Conservation (phyloP, 495 filamentous ascomycete genomes). For the Stereocaulon alpinum region DNA sequence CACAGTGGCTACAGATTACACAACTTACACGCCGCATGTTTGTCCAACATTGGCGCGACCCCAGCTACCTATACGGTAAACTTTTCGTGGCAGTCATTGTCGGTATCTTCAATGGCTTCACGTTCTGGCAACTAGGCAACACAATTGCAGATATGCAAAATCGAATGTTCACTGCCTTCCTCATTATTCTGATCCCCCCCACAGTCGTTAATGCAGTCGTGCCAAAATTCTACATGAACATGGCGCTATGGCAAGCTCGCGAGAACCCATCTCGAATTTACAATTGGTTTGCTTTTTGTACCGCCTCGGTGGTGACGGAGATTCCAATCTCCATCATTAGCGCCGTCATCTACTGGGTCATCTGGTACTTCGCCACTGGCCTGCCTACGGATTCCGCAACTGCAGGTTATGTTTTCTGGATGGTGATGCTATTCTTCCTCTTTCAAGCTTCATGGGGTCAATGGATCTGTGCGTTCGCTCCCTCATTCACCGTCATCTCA, state of each 20-base stretch:
- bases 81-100: slow-evolving; percentile 59
- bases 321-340: slow-evolving; percentile 60
- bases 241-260: slow-evolving; percentile 62
- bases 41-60: slow-evolving; percentile 58
- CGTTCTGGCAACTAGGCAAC: slow-evolving; percentile 66
- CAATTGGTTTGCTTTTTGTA: slow-evolving; percentile 72
- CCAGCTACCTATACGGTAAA: slow-evolving; percentile 66
- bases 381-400: slow-evolving; percentile 51
- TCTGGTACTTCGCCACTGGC: slow-evolving; percentile 75
- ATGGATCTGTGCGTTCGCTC: slow-evolving; percentile 75
- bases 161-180: slow-evolving; percentile 62
- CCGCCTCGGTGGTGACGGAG: slow-evolving; percentile 65
- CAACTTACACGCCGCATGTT: slow-evolving; percentile 57
- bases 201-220: slow-evolving; percentile 67
- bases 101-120: slow-evolving; percentile 73
- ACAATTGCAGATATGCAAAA: slow-evolving; percentile 64
- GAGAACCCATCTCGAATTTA: slow-evolving; percentile 73
- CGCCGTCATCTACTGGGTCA: slow-evolving; percentile 56
- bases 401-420: slow-evolving; percentile 75
- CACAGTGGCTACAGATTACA: slow-evolving; percentile 46
- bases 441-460: slow-evolving; percentile 73
- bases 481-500: slow-evolving; percentile 68
- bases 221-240: slow-evolving; percentile 73
- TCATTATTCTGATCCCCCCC: slow-evolving; percentile 65
- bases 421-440: slow-evolving; percentile 72